These are phyloP conservation scores for Saitozyma sp. DNA, from an alignment of 768 basidiomycete species.

Conservation along the genomic window DNA sequence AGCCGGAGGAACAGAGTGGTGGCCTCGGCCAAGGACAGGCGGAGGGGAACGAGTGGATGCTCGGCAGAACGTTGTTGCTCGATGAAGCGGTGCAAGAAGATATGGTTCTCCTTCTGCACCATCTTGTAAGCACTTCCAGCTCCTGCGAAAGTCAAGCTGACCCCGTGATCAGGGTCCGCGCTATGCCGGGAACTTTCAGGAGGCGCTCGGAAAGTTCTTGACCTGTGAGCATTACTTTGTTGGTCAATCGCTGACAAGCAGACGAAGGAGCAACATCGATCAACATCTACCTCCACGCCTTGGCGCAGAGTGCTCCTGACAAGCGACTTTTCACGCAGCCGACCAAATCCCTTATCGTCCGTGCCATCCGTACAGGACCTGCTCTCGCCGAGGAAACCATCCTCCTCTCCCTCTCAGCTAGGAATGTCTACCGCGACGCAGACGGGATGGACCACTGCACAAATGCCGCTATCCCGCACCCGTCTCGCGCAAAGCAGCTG, in stretches of 20 bases:
- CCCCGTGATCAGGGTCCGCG: constrained; percentile 41
- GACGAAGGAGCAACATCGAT: constrained; percentile 50
- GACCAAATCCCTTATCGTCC: constrained; percentile 43
- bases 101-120: constrained; percentile 45
- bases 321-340: constrained; percentile 35
- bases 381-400: constrained; percentile 45
- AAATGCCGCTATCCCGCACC: constrained; percentile 41
- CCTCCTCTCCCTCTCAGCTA: constrained; percentile 33
- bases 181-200: constrained; percentile 49
- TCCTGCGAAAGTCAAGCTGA: not conserved
- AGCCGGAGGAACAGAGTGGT: constrained; percentile 2
- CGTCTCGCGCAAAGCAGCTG: constrained; percentile 26
- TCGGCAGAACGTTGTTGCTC: constrained; percentile 38
- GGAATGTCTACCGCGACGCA: constrained; percentile 15
- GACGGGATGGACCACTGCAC: constrained; percentile 11
- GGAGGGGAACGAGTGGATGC: constrained; percentile 49
- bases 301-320: constrained; percentile 32
- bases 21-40: constrained; percentile 16
- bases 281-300: constrained; percentile 46
- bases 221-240: constrained; percentile 39
- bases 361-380: constrained; percentile 43
- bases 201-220: constrained; percentile 48
- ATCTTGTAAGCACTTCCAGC: constrained; percentile 36
- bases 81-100: constrained; percentile 49
- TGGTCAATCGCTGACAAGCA: constrained; percentile 11